Percentiles rank a stretch among this genome's conserved stretches.
Conservation (phyloP, 176 grass and related monocot species). For the Juncus effusus region DNA sequence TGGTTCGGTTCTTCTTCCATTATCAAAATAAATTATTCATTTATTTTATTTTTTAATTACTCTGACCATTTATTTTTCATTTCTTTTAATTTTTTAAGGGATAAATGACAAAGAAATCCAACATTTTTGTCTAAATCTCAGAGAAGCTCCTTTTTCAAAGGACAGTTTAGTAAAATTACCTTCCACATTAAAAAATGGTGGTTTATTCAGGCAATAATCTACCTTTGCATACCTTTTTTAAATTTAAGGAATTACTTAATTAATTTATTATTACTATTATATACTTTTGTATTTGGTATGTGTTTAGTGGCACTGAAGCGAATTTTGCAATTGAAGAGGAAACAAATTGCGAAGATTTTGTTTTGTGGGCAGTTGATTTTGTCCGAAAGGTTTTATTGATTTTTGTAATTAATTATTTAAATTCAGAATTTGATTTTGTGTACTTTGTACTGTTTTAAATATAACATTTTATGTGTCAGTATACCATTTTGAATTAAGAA, state of each 20-base stretch:
- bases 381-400: constrained; percentile 16
- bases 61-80: background rate
- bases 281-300: constrained; percentile 1
- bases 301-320: constrained; percentile 22
- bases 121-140: constrained; percentile 16
- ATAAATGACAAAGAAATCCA: constrained; percentile 26
- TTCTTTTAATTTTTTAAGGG: constrained; percentile 9
- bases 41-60: background rate
- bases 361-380: constrained; percentile 21
- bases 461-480: background rate
- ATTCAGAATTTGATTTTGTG: background rate
- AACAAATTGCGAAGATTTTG: constrained; percentile 10
- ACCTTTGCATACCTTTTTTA: background rate
- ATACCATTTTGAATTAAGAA: no score
- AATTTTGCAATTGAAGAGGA: constrained; percentile 4
- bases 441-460: background rate
- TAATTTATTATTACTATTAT: background rate
- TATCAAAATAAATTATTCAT: background rate
- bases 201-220: constrained; percentile 5
- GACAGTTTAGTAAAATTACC: constrained; percentile 20
- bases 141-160: constrained; percentile 5
- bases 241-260: background rate
- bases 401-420: constrained; percentile 3
- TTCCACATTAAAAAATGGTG: constrained; percentile 16
- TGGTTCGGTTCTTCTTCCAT: constrained; percentile 1